Conservation (phyloP, 1,284 basidiomycete species). For the Ustilago crameri region DNA sequence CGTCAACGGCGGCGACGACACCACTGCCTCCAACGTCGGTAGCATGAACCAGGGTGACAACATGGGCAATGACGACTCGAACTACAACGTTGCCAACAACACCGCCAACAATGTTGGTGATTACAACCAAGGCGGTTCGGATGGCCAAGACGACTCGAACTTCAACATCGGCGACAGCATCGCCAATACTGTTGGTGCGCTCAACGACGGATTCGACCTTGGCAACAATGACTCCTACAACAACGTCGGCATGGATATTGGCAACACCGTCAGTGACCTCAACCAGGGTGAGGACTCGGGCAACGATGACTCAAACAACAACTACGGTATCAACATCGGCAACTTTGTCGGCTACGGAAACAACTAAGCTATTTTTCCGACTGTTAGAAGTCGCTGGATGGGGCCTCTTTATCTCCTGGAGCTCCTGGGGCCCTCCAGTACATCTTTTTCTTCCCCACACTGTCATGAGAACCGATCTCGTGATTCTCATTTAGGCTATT, state of each 20-base stretch:
- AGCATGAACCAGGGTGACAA: slow-evolving; percentile 1
- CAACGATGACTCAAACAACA: not conserved
- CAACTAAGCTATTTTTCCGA: too few relatives aligned
- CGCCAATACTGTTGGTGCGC: not conserved
- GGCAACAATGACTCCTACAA: slow-evolving; percentile 4
- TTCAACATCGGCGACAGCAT: not conserved
- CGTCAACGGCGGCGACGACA: slow-evolving; percentile 6
- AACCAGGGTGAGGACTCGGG: not conserved
- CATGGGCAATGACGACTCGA: not conserved
- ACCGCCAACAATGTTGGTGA: not conserved
- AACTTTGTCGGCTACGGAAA: not conserved
- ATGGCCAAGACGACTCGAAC: not conserved
- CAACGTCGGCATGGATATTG: slow-evolving; percentile 1
- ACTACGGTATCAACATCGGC: not conserved
- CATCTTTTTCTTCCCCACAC: too few relatives aligned
- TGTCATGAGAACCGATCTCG: too few relatives aligned
- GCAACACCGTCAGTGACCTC: not conserved
- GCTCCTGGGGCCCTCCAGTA: too few relatives aligned
- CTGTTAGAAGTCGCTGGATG: too few relatives aligned
- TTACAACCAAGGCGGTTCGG: too few relatives aligned
- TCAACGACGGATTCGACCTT: not conserved
- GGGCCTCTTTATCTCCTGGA: too few relatives aligned
- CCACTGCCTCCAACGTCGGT: not conserved
- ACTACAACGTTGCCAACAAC: not conserved
- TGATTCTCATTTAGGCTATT: too few relatives aligned